Percentiles rank a stretch among this genome's conserved stretches.
These are phyloP conservation scores for Xylaria nigripes DNA, from an alignment of 495 filamentous ascomycete genomes.

Conservation along the genomic window DNA sequence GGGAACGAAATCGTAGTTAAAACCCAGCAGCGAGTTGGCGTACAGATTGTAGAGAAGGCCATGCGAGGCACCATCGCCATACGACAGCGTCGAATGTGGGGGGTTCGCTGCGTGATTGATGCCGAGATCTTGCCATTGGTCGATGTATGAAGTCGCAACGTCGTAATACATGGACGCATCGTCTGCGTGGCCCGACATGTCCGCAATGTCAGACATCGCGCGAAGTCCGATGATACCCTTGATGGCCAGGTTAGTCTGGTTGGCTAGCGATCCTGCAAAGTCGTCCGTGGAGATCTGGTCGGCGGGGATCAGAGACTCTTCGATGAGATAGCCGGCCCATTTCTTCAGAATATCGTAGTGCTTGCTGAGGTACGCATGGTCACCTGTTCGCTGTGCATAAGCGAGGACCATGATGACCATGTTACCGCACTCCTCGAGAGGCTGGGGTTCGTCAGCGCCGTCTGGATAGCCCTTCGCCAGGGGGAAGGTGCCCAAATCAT, in stretches of 20 bases:
- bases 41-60: constrained; percentile 86
- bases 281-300: constrained; percentile 91
- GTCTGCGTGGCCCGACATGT: constrained; percentile 49
- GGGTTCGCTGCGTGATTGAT: constrained; percentile 58
- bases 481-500: constrained; percentile 89
- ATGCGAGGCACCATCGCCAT: constrained; percentile 35
- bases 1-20: constrained; percentile 54
- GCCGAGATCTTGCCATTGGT: constrained; percentile 65
- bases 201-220: constrained; percentile 76
- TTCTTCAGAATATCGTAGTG: constrained; percentile 73
- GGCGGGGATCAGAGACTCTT: constrained; percentile 70
- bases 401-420: constrained; percentile 87
- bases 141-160: constrained; percentile 64
- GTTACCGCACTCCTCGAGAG: constrained; percentile 90
- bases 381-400: constrained; percentile 39
- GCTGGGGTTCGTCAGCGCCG: constrained; percentile 85
- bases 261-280: constrained; percentile 80
- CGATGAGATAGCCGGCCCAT: constrained; percentile 80
- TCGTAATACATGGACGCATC: constrained; percentile 56
- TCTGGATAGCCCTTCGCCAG: constrained; percentile 82
- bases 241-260: constrained; percentile 88
- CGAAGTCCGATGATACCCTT: constrained; percentile 94
- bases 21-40: constrained; percentile 65
- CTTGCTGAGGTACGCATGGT: constrained; percentile 33
- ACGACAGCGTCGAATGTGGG: constrained; percentile 66